Evolutionary conservation across 352 stramenopile genomes (phyloP), one percentile per base, ranked within the genome.

Genomic region (Detonula confervacea): DNA sequence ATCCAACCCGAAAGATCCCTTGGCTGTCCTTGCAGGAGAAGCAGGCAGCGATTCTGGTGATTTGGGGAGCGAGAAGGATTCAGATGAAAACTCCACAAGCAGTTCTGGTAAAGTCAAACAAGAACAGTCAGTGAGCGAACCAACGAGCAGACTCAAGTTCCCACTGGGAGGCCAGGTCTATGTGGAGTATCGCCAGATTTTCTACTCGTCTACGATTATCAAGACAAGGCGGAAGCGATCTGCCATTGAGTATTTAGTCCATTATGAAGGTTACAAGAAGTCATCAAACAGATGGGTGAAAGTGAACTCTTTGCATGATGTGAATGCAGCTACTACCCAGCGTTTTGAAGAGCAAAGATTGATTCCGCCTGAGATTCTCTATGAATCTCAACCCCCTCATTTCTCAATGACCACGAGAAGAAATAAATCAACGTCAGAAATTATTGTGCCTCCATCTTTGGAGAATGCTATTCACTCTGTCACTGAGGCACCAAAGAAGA

Each of bases 191-290:
- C 67, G 77, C 56, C 51, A 77, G 8, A 69, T 86, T 60, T 78
- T 86, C 33, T 88, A 88, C 42, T 77, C 65, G 4, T 84, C 81
- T 39, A 88, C 63, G 22, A 79, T 88, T 62, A 25, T 86, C 24
- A 81, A 88, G 39, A 22, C 56, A 0, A 72, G 81, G 46, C 56
- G 35, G 12, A 88, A 81, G 44, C 42, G 60, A 29, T 47, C 63
- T 33, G 22, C 2, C 1, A 71, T 22, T 52, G 81, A 88, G 42
- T 88, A 84, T 64, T 67, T 86, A 14, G 72, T 88, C 14, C 81
- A 88, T 42, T 88, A 88, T 51, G 75, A 86, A 68, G 81, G 81
- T 4, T 88, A 80, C 64, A 88, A 88, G 46, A 88, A 84, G 37
- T 66, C 81, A 18, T 80, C 81, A 8, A 80, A 88, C 52, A 70